These are phyloP conservation scores for Sisymbrium altissimum DNA, from an alignment of 345 rosid species.

Conservation along the genomic window DNA sequence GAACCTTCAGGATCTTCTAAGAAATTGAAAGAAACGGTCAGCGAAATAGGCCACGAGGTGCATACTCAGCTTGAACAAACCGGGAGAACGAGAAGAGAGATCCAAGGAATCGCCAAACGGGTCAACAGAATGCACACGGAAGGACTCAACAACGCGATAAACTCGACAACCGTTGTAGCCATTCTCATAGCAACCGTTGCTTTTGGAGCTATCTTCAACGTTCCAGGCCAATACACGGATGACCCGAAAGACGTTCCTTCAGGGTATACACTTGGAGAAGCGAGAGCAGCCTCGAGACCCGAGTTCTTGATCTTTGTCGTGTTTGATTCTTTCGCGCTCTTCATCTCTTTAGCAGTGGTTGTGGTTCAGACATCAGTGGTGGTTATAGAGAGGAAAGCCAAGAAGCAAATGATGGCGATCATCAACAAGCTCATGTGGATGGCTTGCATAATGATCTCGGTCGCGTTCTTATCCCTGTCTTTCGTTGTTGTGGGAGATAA, in stretches of 20 bases:
- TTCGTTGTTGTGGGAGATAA: conserved; percentile 67
- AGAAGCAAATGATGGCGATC: conserved; percentile 81
- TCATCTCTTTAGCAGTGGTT: conserved; percentile 90
- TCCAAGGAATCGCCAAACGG: conserved; percentile 78
- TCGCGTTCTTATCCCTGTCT: conserved; percentile 74
- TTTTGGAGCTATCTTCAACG: conserved; percentile 84
- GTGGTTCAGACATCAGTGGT: conserved; percentile 95
- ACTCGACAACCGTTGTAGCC: conserved; percentile 82
- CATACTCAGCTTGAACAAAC: conserved; percentile 79
- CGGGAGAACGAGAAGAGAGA: conserved; percentile 55
- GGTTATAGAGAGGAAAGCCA: conserved; percentile 72
- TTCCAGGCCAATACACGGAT: conserved; percentile 80
- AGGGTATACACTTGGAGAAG: conserved; percentile 55
- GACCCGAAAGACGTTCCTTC: conserved; percentile 32
- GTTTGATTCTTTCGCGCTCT: conserved; percentile 81
- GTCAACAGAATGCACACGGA: conserved; percentile 74
- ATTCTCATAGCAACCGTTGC: conserved; percentile 93
- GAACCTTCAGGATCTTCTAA: conserved; percentile 39
- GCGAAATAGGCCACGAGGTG: conserved; percentile 85
- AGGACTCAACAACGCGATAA: conserved; percentile 93
- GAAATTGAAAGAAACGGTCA: conserved; percentile 78
- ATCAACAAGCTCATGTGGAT: conserved; percentile 96
- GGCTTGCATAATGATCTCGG: conserved; percentile 81
- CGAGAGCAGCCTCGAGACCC: conserved; percentile 49
- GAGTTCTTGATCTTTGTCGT: conserved; percentile 66